Percentiles rank a stretch among this genome's conserved stretches.
Conservation (phyloP, 108 stramenopile species). For the Epithemia pelagica region DNA sequence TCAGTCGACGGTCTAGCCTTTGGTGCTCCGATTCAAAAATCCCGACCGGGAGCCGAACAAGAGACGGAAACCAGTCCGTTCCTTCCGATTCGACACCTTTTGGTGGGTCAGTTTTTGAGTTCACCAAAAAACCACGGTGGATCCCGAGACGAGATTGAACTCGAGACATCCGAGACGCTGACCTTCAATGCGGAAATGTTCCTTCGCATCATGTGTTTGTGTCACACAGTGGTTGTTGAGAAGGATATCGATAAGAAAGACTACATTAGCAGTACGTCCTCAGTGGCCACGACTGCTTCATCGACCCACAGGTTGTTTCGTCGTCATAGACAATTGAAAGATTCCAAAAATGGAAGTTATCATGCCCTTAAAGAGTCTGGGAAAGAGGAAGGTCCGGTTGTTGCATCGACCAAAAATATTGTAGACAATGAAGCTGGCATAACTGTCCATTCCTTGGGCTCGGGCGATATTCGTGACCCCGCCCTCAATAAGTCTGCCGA, state of each 20-base stretch:
- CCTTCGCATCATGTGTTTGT: slow-evolving; percentile 80
- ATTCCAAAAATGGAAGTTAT: slow-evolving; percentile 1
- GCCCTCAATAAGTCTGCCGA: slow-evolving; percentile 41
- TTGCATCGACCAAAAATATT: neutral
- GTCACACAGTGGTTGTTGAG: slow-evolving; percentile 90
- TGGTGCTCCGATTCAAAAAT: slow-evolving; percentile 73
- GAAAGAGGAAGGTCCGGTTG: neutral
- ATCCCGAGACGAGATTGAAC: neutral
- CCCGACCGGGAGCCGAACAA: slow-evolving; percentile 26
- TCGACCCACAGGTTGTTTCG: neutral
- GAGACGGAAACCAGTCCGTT: slow-evolving; percentile 14
- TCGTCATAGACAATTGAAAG: slow-evolving; percentile 4
- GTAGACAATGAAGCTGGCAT: neutral
- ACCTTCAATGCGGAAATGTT: slow-evolving; percentile 90
- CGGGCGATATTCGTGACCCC: slow-evolving; percentile 1
- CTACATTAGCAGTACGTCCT: slow-evolving; percentile 9
- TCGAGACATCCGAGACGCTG: slow-evolving; percentile 14
- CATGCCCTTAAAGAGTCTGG: neutral
- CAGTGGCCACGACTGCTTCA: slow-evolving; percentile 7
- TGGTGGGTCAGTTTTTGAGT: slow-evolving; percentile 35
- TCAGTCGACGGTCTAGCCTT: slow-evolving; percentile 83
- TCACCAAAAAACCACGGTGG: slow-evolving; percentile 6
- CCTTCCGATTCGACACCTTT: slow-evolving; percentile 49
- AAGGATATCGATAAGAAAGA: slow-evolving; percentile 55
- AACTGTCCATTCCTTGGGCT: slow-evolving; percentile 4